Base-by-base conservation (phyloP, 2,329 filamentous ascomycete species). In the Plectosphaerella sp. region DNA sequence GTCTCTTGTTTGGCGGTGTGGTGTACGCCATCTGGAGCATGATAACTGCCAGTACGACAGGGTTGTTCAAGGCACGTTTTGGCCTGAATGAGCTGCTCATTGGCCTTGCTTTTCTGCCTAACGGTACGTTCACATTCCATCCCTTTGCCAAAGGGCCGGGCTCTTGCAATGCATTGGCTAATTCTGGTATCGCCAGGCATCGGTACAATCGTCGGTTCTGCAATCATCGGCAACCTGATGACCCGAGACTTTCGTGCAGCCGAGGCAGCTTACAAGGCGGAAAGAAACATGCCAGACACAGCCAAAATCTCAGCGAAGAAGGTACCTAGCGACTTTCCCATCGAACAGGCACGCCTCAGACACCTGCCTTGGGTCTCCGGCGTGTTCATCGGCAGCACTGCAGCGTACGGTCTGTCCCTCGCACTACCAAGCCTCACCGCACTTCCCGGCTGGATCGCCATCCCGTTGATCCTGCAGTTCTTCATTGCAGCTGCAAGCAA, bases 11-110 rank as follows among this genome's bases (percentile, higher is more conserved):
- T 52, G 72, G 72, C 22, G 65, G 65, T 14, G 53, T 65, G 16
- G 51, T 62, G 4, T 65, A 65, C 47, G 67, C 75, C 0, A 65
- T 72, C 11, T 77, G 73, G 72, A 75, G 68, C 18, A 77, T 78
- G 74, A 70, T 77, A 5, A 74, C 70, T 8, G 67, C 71, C 1
- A 71, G 64, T 14, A 75, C 73, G 2, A 69, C 72, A 0, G 57
- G 59, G 1, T 47, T 71, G 3, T 68, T 75, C 52, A 64, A 69
- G 45, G 22, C 49, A 35, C 50, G 59, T 1, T 64, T 64, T 24
- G 43, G 49, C 3, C 59, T 66, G 1, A 56, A 45, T 49, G 59
- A 66, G 33, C 47, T 59, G 4, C 45, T 58, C 3, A 51, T 65
- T 5, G 63, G 63, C 8, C 55, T 65, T 1, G 55, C 53, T 1